phyloP scores from a whole-genome alignment of 169 alveolate species.

The Neospora caninum region DNA sequence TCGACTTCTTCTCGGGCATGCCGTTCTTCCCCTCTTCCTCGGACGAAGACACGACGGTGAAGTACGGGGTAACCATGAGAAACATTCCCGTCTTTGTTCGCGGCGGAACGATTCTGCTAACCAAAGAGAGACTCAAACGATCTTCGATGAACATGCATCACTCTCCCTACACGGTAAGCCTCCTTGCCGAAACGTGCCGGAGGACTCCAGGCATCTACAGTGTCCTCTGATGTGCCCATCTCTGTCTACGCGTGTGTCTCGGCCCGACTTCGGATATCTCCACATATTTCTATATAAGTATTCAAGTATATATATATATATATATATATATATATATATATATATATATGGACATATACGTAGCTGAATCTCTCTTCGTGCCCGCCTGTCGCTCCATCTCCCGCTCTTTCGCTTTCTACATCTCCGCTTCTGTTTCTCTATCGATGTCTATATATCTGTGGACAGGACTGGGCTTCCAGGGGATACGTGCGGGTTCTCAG shows the following conservation, averaged over 20 bases:
- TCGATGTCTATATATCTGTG: background rate
- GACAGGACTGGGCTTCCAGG: background rate
- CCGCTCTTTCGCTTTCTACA: background rate
- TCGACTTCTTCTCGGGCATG: background rate
- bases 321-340: conserved; percentile 2
- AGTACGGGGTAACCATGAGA: background rate
- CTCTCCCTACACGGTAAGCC: conserved; percentile 37
- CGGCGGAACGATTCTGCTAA: conserved; percentile 15
- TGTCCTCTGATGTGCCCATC: background rate
- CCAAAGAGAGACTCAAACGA: background rate
- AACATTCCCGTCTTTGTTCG: conserved; percentile 27
- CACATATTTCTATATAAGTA: background rate
- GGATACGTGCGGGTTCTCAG: no score
- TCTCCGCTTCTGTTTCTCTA: background rate
- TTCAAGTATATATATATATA: background rate
- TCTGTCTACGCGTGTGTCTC: background rate
- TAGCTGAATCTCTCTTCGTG: no score
- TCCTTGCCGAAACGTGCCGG: background rate
- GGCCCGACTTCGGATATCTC: background rate
- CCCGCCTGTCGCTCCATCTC: background rate
- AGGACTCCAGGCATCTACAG: background rate
- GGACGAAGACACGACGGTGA: background rate
- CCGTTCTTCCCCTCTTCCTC: background rate
- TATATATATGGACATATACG: background rate
- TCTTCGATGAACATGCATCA: background rate